Evolutionary conservation across 129 eudicot species (phyloP).

Genomic region (Arctium lappa): DNA sequence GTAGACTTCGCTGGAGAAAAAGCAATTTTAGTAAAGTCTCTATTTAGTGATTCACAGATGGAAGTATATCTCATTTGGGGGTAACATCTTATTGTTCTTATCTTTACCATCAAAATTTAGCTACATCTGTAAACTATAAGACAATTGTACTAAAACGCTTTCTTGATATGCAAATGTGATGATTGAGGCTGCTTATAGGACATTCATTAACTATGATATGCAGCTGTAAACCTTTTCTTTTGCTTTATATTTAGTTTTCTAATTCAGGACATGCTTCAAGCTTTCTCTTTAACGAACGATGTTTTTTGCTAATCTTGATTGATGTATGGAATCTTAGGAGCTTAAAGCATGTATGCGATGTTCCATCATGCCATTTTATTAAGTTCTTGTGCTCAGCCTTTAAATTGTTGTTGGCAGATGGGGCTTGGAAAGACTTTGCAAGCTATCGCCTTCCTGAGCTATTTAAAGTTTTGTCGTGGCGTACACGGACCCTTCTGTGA

Average conservation of each 20-base stretch:
- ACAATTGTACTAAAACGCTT: neutral
- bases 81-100: neutral
- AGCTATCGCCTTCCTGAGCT: slow-evolving; percentile 81
- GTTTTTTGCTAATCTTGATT: neutral
- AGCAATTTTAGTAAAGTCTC: neutral
- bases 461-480: slow-evolving; percentile 54
- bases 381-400: neutral
- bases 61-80: neutral
- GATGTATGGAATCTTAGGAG: neutral
- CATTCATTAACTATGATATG: neutral
- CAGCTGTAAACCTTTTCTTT: too few species aligned
- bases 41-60: neutral
- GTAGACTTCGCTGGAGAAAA: neutral
- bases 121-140: neutral
- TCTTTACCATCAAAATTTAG: neutral
- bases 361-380: neutral
- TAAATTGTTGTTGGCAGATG: slow-evolving; percentile 57
- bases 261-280: neutral
- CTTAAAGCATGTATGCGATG: neutral
- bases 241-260: neutral
- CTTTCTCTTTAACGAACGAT: neutral
- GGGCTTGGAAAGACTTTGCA: slow-evolving; percentile 98
- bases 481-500: slow-evolving; percentile 84
- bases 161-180: neutral
- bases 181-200: neutral